A percentile compares a stretch with the other conserved stretches of the same genome.
phyloP scores from a whole-genome alignment of 176 grass and related monocot genomes.

The Zoysia pacifica region DNA sequence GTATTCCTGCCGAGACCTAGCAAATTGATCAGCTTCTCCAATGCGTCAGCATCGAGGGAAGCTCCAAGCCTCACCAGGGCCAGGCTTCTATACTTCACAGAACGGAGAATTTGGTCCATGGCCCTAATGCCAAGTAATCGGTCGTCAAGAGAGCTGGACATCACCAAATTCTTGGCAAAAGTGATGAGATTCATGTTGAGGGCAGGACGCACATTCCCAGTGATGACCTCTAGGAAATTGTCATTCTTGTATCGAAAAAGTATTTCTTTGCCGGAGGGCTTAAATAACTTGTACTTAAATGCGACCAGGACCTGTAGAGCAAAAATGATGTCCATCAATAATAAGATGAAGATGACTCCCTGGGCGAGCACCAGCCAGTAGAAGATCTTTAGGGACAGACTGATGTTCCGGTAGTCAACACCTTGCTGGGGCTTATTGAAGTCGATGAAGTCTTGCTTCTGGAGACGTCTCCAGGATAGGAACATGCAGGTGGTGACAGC shows the following conservation, averaged over 20 bases:
- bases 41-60: neutral
- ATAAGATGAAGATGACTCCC: conserved; percentile 22
- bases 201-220: neutral
- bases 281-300: no score
- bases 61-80: conserved; percentile 2
- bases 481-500: neutral
- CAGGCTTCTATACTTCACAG: neutral
- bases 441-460: conserved; percentile 21
- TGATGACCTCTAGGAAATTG: conserved; percentile 7
- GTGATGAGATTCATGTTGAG: conserved; percentile 24
- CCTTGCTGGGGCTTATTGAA: fast-evolving
- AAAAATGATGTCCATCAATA: no score
- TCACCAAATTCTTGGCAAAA: conserved; percentile 19
- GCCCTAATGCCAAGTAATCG: neutral
- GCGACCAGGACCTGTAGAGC: no score
- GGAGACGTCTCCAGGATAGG: neutral
- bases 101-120: conserved; percentile 18
- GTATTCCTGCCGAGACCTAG: neutral
- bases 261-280: neutral
- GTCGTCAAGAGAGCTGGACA: neutral
- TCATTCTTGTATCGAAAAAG: neutral
- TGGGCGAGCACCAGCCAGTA: conserved; percentile 28
- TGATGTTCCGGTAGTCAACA: conserved; percentile 7
- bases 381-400: conserved; percentile 32
- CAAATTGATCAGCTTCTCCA: neutral